Conservation (phyloP, 2,329 filamentous ascomycete genomes). For the Malbranchea cinnamomea region DNA sequence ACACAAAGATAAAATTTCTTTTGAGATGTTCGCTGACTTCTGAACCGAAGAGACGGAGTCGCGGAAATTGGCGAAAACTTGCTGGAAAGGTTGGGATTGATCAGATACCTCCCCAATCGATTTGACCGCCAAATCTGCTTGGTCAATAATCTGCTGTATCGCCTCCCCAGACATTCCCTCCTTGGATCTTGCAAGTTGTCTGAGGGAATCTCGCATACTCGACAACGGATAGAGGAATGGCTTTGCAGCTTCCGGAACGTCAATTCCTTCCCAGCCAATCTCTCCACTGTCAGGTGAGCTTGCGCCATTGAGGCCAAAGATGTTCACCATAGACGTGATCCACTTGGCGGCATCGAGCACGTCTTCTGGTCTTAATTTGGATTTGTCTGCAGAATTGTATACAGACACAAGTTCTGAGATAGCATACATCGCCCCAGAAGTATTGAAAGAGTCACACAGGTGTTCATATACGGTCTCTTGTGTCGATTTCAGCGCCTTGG, state of each 20-base stretch:
- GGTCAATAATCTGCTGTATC: constrained; percentile 25
- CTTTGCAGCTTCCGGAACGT: constrained; percentile 44
- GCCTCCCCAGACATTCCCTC: constrained; percentile 25
- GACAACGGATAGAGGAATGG: constrained; percentile 47
- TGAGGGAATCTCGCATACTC: constrained; percentile 41
- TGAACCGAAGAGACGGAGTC: constrained; percentile 22
- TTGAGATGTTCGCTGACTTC: constrained; percentile 41
- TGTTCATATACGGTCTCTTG: constrained; percentile 47
- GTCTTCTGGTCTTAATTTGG: constrained; percentile 31
- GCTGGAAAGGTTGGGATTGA: constrained; percentile 25
- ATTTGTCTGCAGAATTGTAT: constrained; percentile 46
- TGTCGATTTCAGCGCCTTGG: constrained; percentile 36
- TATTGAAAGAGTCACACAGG: constrained; percentile 77
- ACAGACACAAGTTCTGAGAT: constrained; percentile 65
- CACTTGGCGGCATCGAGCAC: constrained; percentile 50
- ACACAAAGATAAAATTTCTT: constrained; percentile 60
- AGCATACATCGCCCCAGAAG: constrained; percentile 60
- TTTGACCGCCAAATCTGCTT: constrained; percentile 10
- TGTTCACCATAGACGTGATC: constrained; percentile 69
- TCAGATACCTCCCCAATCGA: constrained; percentile 3
- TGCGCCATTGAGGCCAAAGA: constrained; percentile 55
- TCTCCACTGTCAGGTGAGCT: constrained; percentile 21
- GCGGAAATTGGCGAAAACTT: constrained; percentile 29
- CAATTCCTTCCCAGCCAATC: constrained; percentile 52
- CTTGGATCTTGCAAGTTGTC: constrained; percentile 39